Base-by-base conservation (phyloP, 2,329 filamentous ascomycete genomes). In the Podosphaera xanthii region DNA sequence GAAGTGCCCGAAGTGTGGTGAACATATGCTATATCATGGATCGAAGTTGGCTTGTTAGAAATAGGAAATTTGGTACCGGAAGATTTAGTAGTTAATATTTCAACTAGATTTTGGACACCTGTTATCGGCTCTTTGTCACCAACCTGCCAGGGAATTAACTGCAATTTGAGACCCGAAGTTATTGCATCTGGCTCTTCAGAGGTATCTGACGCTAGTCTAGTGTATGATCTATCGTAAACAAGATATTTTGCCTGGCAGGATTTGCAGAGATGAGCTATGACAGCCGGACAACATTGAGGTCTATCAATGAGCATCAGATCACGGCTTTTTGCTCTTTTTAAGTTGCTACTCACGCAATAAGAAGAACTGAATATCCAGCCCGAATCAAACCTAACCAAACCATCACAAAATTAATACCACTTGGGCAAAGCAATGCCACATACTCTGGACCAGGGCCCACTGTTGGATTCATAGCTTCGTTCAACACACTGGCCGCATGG, bases 1-100 rank as follows among this genome's bases (percentile, higher is more conserved):
- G 80, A 82, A 2, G 82, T 84, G 0, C 81, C 81, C 0, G 81
- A 84, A 0, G 80, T 82, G 64, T 84, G 81, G 62, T 77, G 76
- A 33, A 81, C 70, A 65, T 81, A 83, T 0, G 80, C 80, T 12
- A 75, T 66, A 44, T 44, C 40, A 44, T 44, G 10, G n/a, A 44
- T 44, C 10, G 40, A 44, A 44, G n/a, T 52, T 30, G 49, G 30
- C 4, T 31, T 30, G 7, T 30, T 12, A 4, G 40, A 7, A 4
- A 44, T 4, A 44, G 40, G 40, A 44, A 44, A 44, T 44, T 4
- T 12, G 40, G 40, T 12, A 12, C n/a, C n/a, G 10, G 40, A 44
- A 12, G 10, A 14, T 6, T 8, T 14, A 38, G 58, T 36, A 31
- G 48, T 40, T 36, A 14, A 59, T n/a, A 42, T 38, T 52, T 55